These are phyloP conservation scores for Boletus vinaceobasis DNA, from an alignment of 768 basidiomycete species.

Conservation along the genomic window DNA sequence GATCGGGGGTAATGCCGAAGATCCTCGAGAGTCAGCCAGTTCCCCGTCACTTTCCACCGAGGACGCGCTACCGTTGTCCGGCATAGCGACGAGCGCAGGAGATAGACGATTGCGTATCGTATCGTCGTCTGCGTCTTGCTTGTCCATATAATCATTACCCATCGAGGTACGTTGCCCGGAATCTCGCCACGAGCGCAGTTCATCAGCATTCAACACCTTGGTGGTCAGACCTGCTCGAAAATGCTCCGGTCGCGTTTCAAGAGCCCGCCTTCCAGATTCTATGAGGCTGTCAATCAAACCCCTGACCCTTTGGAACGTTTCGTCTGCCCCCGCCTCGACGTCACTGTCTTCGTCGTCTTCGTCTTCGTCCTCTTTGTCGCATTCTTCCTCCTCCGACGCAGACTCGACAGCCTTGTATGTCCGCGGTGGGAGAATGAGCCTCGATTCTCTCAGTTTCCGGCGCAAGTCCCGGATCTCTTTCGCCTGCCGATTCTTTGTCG, in stretches of 20 bases:
- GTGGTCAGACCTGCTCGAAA: constrained; percentile 47
- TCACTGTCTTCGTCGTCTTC: constrained; percentile 41
- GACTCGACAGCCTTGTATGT: constrained; percentile 57
- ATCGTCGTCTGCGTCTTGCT: constrained; percentile 30
- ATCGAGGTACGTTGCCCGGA: constrained; percentile 24
- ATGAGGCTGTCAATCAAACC: constrained; percentile 61
- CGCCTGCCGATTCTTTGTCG: constrained; percentile 73
- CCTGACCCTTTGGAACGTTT: constrained; percentile 60
- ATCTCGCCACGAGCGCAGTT: constrained; percentile 59
- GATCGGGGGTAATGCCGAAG: constrained; percentile 38
- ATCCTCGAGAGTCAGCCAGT: constrained; percentile 11
- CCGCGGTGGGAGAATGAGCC: constrained; percentile 71
- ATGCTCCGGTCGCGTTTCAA: constrained; percentile 56
- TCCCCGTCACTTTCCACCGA: constrained; percentile 29
- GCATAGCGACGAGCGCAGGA: constrained; percentile 19
- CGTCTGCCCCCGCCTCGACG: constrained; percentile 44
- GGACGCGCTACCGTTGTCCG: constrained; percentile 14
- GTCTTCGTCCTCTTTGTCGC: constrained; percentile 36
- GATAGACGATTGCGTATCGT: constrained; percentile 21
- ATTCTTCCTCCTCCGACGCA: constrained; percentile 38
- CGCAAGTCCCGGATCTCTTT: constrained; percentile 84
- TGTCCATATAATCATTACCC: constrained; percentile 11
- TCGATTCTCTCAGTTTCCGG: constrained; percentile 77
- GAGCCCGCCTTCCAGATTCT: constrained; percentile 53
- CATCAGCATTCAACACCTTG: constrained; percentile 72